Evolutionary conservation across 352 stramenopile species (phyloP), one percentile per base, ranked within the genome.

Genomic region (Saprolegnia diclina): DNA sequence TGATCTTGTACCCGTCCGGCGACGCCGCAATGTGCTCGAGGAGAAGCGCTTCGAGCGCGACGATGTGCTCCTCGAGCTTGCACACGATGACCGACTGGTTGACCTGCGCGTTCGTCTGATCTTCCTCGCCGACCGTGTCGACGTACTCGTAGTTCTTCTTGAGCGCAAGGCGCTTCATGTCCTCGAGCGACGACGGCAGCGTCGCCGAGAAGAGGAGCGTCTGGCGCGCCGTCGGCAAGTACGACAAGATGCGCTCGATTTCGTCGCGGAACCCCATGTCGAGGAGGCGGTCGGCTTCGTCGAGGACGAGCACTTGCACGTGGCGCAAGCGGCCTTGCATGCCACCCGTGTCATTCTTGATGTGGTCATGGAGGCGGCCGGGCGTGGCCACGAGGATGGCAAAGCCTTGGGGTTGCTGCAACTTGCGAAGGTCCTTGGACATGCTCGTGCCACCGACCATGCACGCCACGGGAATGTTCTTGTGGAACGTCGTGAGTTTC

Each of bases 171-270:
- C 76, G 73, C 73, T 97, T 91, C 24, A 98, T 87, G 45, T 87
- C 75, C 65, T 91, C 75, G 1, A 98, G 83, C 18, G 86, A 88
- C 16, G 75, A 76, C 6, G 95, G 91, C 38, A 98, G 76, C 32
- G 96, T 99, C 35, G 97, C 96, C 35, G 90, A 98, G 74, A 98
- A 99, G 5, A 99, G 77, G n/a, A 99, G 82, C 37, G 94, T 98
- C 77, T 98, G 95, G 24, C 95, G 88, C 42, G 66, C 72, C 24
- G 29, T n/a, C 14, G 69, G 55, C 46, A 70, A 29, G 29, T 56
- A 55, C 16, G 67, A 73, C 18, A 92, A 83, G 65, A 99, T 98
- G 64, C 85, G 83, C 68, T 93, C 83, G 71, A 98, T 96, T 62
- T 97, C 89, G 1, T 83, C 84, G 21, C 83, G 79, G 73, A 99